These are phyloP conservation scores for Colletotrichum sp. DNA, from an alignment of 2,329 filamentous ascomycete species.

Conservation along the genomic window DNA sequence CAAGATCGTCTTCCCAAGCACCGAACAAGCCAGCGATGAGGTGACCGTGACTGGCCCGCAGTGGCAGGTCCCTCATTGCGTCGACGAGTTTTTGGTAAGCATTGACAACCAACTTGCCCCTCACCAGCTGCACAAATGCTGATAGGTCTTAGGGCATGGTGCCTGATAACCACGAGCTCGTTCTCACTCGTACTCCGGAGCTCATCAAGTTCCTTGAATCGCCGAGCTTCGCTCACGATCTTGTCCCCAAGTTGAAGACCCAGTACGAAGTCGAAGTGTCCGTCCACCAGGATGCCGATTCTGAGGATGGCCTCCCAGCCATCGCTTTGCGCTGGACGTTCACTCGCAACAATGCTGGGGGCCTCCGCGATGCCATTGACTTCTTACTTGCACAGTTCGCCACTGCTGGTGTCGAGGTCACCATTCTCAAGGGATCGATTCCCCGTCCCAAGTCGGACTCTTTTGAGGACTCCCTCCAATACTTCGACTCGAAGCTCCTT, in stretches of 20 bases:
- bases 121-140: neutral
- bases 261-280: slow-evolving; percentile 92
- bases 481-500: slow-evolving; percentile 95
- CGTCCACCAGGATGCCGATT: slow-evolving; percentile 68
- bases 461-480: slow-evolving; percentile 95
- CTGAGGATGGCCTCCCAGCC: slow-evolving; percentile 62
- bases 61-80: slow-evolving; percentile 96
- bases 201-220: slow-evolving; percentile 84
- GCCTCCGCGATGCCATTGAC: slow-evolving; percentile 93
- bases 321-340: slow-evolving; percentile 78
- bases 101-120: neutral
- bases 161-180: slow-evolving; percentile 91
- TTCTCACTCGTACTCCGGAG: slow-evolving; percentile 77
- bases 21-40: slow-evolving; percentile 94
- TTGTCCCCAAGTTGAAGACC: slow-evolving; percentile 82
- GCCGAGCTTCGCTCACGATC: slow-evolving; percentile 78
- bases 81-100: slow-evolving; percentile 86
- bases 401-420: slow-evolving; percentile 85
- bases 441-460: slow-evolving; percentile 98
- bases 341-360: slow-evolving; percentile 96
- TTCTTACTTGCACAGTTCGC: slow-evolving; percentile 88
- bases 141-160: slow-evolving; percentile 77
- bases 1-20: slow-evolving; percentile 98
- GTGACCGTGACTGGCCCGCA: slow-evolving; percentile 95
- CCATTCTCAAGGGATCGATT: slow-evolving; percentile 89